phyloP scores from a whole-genome alignment of 805 yeast species.

The Jamesozyma piceae region DNA sequence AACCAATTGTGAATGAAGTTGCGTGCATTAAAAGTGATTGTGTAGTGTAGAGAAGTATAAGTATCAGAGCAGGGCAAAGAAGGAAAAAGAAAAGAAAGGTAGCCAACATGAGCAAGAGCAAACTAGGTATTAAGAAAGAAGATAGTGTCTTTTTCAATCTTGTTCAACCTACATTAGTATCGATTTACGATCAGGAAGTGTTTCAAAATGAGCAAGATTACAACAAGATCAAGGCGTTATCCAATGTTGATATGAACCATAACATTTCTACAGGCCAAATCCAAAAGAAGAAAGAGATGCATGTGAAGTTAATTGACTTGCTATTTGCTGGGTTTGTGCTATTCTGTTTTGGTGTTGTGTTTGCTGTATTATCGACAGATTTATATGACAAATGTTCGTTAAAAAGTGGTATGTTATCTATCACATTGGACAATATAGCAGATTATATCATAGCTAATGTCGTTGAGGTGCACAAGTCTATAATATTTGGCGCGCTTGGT shows the following conservation, averaged over 20 bases:
- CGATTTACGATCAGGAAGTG: conserved; percentile 37
- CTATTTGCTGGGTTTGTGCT: conserved; percentile 19
- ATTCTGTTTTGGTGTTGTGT: conserved; percentile 41
- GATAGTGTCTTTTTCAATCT: conserved; percentile 31
- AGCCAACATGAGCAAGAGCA: neutral
- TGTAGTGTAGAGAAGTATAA: too few species aligned
- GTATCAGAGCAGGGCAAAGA: too few species aligned
- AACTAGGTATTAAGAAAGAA: neutral
- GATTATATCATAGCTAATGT: conserved; percentile 4
- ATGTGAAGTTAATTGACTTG: conserved; percentile 7
- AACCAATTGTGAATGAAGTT: too few species aligned
- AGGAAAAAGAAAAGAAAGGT: too few species aligned
- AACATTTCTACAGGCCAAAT: neutral
- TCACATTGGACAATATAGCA: conserved; percentile 4
- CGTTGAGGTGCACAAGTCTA: neutral
- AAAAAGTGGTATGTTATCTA: conserved; percentile 40
- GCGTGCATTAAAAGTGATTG: too few species aligned
- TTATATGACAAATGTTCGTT: conserved; percentile 42
- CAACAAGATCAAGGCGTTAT: neutral
- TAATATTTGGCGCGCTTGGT: conserved; percentile 36
- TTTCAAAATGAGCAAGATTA: conserved; percentile 22
- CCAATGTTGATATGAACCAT: too few species aligned
- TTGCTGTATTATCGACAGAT: conserved; percentile 43
- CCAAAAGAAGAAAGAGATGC: conserved; percentile 4
- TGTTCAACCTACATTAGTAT: conserved; percentile 41